Percentiles rank a stretch among this genome's conserved stretches.
Evolutionary conservation across 2,329 filamentous ascomycete genomes (phyloP).

Genomic region (Beauveria sp.): DNA sequence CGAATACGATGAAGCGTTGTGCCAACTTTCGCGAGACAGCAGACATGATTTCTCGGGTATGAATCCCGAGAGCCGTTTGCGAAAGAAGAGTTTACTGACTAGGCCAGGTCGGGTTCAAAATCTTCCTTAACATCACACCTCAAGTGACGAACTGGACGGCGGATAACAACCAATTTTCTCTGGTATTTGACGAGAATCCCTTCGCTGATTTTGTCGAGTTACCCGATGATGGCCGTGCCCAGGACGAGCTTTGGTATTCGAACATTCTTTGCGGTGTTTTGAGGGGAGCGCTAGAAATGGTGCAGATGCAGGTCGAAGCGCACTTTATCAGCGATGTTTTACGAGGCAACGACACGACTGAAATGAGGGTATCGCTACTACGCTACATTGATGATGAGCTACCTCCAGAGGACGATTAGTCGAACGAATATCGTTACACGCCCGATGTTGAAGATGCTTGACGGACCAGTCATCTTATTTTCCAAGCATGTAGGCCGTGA

Average conservation of each 20-base stretch:
- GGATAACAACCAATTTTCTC: slow-evolving; percentile 92
- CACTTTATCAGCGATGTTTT: slow-evolving; percentile 93
- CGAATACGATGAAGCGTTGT: slow-evolving; percentile 80
- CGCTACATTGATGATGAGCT: slow-evolving; percentile 97
- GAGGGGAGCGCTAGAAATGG: slow-evolving; percentile 90
- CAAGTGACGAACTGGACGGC: slow-evolving; percentile 91
- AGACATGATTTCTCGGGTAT: slow-evolving; percentile 88
- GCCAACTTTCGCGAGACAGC: slow-evolving; percentile 91
- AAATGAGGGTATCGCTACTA: slow-evolving; percentile 89
- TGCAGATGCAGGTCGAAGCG: slow-evolving; percentile 97
- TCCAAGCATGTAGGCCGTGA: neutral
- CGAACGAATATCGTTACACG: neutral
- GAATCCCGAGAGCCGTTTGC: neutral
- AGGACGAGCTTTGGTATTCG: slow-evolving; percentile 97
- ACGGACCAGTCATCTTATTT: neutral
- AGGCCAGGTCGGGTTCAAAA: slow-evolving; percentile 87
- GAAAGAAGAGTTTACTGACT: neutral
- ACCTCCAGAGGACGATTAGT: slow-evolving; percentile 87
- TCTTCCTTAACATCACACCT: slow-evolving; percentile 94
- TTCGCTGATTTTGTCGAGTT: slow-evolving; percentile 95
- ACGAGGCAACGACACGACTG: slow-evolving; percentile 88
- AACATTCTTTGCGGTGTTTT: slow-evolving; percentile 94
- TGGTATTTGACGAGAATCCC: slow-evolving; percentile 95
- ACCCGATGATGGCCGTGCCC: slow-evolving; percentile 88
- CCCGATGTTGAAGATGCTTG: neutral